Percentiles rank a stretch among this genome's conserved stretches.
These are phyloP conservation scores for Trichoderma pleuroti DNA, from an alignment of 2,329 filamentous ascomycete genomes.

Conservation along the genomic window DNA sequence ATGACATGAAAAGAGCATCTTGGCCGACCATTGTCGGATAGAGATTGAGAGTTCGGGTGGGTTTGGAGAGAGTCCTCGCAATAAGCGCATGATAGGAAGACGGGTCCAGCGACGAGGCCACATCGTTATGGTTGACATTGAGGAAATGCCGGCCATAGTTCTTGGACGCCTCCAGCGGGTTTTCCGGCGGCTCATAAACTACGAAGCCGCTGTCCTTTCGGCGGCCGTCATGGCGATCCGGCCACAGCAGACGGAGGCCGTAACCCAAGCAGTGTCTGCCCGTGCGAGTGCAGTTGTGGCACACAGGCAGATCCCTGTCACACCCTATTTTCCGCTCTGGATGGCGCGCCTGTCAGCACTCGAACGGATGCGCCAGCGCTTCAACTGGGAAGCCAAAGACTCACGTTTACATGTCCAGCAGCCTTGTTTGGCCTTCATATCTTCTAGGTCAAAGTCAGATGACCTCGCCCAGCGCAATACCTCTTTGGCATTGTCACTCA, in stretches of 20 bases:
- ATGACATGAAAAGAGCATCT: slow-evolving; percentile 23
- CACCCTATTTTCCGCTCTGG: slow-evolving; percentile 48
- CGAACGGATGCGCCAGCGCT: not conserved
- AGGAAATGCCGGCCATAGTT: slow-evolving; percentile 38
- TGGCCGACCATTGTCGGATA: slow-evolving; percentile 19
- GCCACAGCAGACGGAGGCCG: slow-evolving; percentile 45
- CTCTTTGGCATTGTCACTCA: slow-evolving; percentile 13
- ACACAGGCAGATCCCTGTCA: slow-evolving; percentile 41
- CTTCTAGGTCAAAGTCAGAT: slow-evolving; percentile 7
- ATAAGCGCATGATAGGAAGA: slow-evolving; percentile 1
- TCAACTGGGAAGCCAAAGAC: not conserved
- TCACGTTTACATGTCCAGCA: slow-evolving; percentile 24
- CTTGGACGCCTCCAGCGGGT: slow-evolving; percentile 25
- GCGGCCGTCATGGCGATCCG: slow-evolving; percentile 45
- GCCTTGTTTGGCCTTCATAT: slow-evolving; percentile 20
- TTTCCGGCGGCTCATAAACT: slow-evolving; percentile 8
- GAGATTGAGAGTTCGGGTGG: slow-evolving; percentile 15
- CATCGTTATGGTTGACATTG: slow-evolving; percentile 38
- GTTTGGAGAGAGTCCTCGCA: not conserved
- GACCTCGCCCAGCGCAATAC: slow-evolving; percentile 8
- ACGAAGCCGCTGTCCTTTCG: slow-evolving; percentile 25
- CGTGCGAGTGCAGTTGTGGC: slow-evolving; percentile 43
- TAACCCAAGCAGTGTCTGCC: slow-evolving; percentile 43
- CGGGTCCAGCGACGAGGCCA: slow-evolving; percentile 22
- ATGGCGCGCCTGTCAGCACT: not conserved